Conservation (phyloP, 495 filamentous ascomycete species). For the Achaetomiella virescens region DNA sequence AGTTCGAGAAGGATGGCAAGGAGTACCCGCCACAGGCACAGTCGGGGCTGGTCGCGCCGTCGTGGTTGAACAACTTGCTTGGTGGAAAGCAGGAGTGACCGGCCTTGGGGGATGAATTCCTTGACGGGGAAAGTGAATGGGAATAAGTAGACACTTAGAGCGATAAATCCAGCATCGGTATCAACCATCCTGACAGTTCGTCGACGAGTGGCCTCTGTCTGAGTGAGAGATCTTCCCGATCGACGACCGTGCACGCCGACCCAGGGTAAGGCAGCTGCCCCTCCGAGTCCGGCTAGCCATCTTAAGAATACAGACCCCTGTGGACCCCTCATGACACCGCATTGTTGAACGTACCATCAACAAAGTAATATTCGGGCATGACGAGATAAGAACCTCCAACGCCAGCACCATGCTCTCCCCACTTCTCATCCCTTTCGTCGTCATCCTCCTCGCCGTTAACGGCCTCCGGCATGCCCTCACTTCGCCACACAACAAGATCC, state of each 20-base stretch:
- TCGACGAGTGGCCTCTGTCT: no score
- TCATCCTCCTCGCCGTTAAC: conserved; percentile 17
- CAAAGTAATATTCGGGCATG: neutral
- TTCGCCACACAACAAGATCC: conserved; percentile 42
- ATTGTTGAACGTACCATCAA: neutral
- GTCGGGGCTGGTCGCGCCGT: neutral
- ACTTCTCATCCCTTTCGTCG: conserved; percentile 15
- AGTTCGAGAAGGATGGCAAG: conserved; percentile 53
- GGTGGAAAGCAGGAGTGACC: neutral
- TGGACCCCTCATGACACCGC: no score
- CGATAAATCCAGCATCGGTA: no score
- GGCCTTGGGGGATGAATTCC: neutral
- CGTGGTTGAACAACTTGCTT: neutral
- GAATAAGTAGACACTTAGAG: no score
- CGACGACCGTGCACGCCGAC: conserved; percentile 11
- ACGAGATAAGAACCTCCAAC: no score
- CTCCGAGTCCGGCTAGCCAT: neutral
- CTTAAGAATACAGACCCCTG: no score
- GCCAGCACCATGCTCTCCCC: conserved; percentile 13
- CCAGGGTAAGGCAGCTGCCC: no score
- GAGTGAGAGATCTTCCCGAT: no score
- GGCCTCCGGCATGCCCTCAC: conserved; percentile 19
- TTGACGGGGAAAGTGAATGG: neutral
- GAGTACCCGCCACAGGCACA: conserved; percentile 53
- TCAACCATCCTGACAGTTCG: no score